A percentile compares a stretch with the other conserved stretches of the same genome.
Evolutionary conservation across 441 rosid genomes (phyloP).

Genomic region (Hura crepitans): DNA sequence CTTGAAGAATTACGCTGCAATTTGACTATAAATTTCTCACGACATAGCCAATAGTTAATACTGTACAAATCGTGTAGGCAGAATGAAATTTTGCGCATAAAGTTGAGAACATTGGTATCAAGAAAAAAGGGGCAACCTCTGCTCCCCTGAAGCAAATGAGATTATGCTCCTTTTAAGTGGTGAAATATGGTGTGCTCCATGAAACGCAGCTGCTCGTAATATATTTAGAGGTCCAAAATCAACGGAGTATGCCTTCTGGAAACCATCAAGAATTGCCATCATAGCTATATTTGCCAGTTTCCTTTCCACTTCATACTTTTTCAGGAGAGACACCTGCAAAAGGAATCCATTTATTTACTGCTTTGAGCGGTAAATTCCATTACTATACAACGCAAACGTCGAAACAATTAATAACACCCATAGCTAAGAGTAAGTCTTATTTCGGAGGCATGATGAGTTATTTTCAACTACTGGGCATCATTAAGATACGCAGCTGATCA

Average conservation of each 20-base stretch:
- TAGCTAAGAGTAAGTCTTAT: not conserved
- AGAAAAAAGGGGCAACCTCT: conserved; percentile 50
- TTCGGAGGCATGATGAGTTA: no score
- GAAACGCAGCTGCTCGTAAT: conserved; percentile 77
- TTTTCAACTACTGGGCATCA: no score
- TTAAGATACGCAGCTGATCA: no score
- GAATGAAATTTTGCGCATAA: not conserved
- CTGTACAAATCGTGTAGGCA: not conserved
- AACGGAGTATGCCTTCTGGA: conserved; percentile 79
- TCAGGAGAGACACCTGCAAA: conserved; percentile 52
- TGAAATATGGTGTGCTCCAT: conserved; percentile 70
- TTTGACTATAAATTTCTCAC: not conserved
- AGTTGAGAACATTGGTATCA: conserved; percentile 1
- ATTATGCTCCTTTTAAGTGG: conserved; percentile 78
- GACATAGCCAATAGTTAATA: not conserved
- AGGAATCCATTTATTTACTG: not conserved
- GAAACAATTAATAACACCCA: not conserved
- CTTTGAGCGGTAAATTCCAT: not conserved
- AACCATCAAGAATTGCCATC: conserved; percentile 89
- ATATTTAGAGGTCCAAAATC: conserved; percentile 82
- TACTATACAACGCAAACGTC: not conserved
- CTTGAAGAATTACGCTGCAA: no score
- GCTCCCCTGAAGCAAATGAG: conserved; percentile 78
- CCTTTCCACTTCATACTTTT: conserved; percentile 78
- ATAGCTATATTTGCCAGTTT: conserved; percentile 71